Base-by-base conservation (phyloP, 2,329 filamentous ascomycete genomes). In the Aphanoascus verrucosus region DNA sequence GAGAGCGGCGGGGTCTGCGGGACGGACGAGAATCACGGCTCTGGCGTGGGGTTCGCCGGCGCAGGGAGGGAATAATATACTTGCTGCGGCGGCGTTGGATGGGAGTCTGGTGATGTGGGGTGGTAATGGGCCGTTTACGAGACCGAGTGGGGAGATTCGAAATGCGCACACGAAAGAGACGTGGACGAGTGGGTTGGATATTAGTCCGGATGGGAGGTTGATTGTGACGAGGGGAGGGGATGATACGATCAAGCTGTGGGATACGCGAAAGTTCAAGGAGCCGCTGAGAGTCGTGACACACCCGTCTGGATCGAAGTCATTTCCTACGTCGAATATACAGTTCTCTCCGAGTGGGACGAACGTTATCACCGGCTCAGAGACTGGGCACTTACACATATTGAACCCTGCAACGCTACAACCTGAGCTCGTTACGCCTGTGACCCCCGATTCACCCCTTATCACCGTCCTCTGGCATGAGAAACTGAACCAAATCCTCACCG, bases 401-500 rank as follows among this genome's bases (percentile, higher is more conserved):
- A 97, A 96, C 64, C 87, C 93, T 0, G 93, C 89, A 38, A 97
- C 94, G 48, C 76, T 98, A 53, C 83, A 80, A 55, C 78, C 90
- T 1, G 90, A 96, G 65, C 81, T 88, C 31, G 82, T 91, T 53
- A 94, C 91, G 2, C 85, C 88, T 2, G 82, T 98, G n/a, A 96
- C 91, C 0, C 84, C 88, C 0, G 85, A 85, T 12, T 86, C 83
- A 5, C 80, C 91, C 0, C 73, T 98, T 7, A 86, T 97, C 57
- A 83, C 84, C 1, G 88, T 94, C 23, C 76, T 86, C 57, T 98
- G 93, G 93, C 91, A 98, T 64, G 78, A 86, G 17, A 94, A 89
- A 69, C 82, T 98, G 64, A 97, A 98, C 67, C 93, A 98, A 65
- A 95, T 98, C 63, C 71, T 97, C 58, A 94, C 91, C 7, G 91